Conservation (phyloP, 257 asterid species). For the Plantago ovata region DNA sequence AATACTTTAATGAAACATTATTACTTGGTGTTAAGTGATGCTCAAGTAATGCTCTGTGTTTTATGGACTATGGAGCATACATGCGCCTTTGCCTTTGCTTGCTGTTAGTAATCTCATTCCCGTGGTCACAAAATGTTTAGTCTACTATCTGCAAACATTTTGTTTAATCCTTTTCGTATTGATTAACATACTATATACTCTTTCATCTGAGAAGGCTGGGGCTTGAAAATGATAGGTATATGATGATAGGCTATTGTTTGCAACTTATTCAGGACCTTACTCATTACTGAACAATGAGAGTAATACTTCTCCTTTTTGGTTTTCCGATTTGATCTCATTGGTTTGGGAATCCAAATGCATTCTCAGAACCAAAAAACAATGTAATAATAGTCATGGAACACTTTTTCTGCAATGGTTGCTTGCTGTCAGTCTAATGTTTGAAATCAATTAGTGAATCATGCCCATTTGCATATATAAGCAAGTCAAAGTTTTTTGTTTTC, state of each 20-base stretch:
- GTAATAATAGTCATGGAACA: no score
- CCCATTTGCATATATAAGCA: slow-evolving; percentile 4
- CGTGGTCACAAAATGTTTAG: not conserved
- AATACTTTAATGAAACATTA: not conserved
- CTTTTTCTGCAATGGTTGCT: no score
- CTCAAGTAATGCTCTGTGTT: no score
- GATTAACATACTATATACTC: not conserved
- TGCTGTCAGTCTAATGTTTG: no score
- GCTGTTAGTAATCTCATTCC: not conserved
- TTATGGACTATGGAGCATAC: no score
- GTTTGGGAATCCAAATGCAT: not conserved
- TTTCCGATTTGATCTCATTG: not conserved
- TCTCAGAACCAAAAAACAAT: not conserved
- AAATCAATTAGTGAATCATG: not conserved
- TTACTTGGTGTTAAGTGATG: not conserved
- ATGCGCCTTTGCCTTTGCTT: no score
- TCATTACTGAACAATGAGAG: no score
- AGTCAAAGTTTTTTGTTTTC: slow-evolving; percentile 2
- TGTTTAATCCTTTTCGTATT: not conserved
- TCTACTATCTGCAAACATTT: not conserved
- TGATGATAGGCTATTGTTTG: not conserved
- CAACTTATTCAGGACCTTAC: no score
- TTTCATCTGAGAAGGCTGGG: not conserved
- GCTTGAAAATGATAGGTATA: not conserved
- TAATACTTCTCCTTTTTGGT: not conserved